Base-by-base conservation (phyloP, 805 yeast genomes). In the Yarrowia bubula region DNA sequence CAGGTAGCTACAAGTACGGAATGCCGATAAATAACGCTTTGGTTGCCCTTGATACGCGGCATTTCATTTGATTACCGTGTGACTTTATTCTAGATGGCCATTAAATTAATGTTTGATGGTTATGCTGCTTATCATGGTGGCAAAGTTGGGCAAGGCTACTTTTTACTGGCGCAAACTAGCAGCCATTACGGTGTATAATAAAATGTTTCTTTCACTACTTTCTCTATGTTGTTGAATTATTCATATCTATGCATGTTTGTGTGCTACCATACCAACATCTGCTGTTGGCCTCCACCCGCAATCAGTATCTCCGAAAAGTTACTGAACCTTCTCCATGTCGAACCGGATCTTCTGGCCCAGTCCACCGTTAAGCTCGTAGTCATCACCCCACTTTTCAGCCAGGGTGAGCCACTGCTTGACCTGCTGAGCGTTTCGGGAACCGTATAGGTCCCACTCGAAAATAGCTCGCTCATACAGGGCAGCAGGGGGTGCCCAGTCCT, bases 401-500 rank as follows among this genome's bases (percentile, higher is more conserved):
- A 84, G 82, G 51, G 79, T 82, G 66, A 92, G 77, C 93, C 96
- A 92, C 15, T 80, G 80, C 72, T 79, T 79, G 15, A 84, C 76
- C 70, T 83, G 81, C 58, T 77, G 76, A 43, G 84, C 73, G 0
- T 86, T 85, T 3, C 76, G 76, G 64, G 80, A 71, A 8, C 88
- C 88, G 4, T 78, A 69, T 51, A 79, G 69, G 68, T 83, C 80
- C 98, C 98, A 93, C 57, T 84, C 84, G 72, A 89, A 89, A 69
- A 91, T 81, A 0, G 95, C 92, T 67, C 87, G 83, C 74, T 92
- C 98, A 73, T 92, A 91, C 13, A 92, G 75, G 0, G 93, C 90
- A 0, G 93, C 86, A 8, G 98, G 96, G 68, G 90, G 90, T 28
- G 89, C 78, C 89, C 96, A 92, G 44, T 97, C 97, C 70, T 91